phyloP scores from a whole-genome alignment of 179 eudicot genomes.

The Silene coronaria region DNA sequence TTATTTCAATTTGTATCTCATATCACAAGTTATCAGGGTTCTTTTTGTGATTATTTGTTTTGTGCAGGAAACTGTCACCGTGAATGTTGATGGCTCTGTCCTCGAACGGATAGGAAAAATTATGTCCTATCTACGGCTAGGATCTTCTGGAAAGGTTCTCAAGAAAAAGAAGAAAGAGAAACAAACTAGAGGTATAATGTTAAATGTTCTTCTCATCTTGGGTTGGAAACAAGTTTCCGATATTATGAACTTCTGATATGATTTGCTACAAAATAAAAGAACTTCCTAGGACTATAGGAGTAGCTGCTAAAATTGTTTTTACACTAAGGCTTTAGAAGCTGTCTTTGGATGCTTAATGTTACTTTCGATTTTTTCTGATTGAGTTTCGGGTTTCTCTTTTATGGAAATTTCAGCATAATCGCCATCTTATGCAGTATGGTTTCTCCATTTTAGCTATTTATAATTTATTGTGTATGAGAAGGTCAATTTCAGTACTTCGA shows the following conservation, averaged over 20 bases:
- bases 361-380: neutral
- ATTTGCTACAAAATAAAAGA: neutral
- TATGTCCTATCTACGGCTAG: slow-evolving; percentile 94
- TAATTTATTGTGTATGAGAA: too few species aligned
- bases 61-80: slow-evolving; percentile 92
- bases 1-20: slow-evolving; percentile 6
- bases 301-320: neutral
- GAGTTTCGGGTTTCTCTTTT: neutral
- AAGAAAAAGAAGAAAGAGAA: slow-evolving; percentile 93
- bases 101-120: slow-evolving; percentile 92
- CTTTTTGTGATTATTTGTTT: slow-evolving; percentile 16
- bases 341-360: neutral
- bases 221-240: neutral
- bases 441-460: neutral
- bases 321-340: neutral
- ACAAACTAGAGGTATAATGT: slow-evolving; percentile 59
- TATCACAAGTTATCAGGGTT: slow-evolving; percentile 11
- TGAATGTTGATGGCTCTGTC: slow-evolving; percentile 94
- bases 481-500: neutral
- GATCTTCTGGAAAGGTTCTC: slow-evolving; percentile 96
- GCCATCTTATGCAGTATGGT: neutral
- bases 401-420: neutral
- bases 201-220: neutral
- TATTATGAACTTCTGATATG: neutral
- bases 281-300: neutral